These are phyloP conservation scores for Fusarium papillatum DNA, from an alignment of 2,329 filamentous ascomycete genomes.

Conservation along the genomic window DNA sequence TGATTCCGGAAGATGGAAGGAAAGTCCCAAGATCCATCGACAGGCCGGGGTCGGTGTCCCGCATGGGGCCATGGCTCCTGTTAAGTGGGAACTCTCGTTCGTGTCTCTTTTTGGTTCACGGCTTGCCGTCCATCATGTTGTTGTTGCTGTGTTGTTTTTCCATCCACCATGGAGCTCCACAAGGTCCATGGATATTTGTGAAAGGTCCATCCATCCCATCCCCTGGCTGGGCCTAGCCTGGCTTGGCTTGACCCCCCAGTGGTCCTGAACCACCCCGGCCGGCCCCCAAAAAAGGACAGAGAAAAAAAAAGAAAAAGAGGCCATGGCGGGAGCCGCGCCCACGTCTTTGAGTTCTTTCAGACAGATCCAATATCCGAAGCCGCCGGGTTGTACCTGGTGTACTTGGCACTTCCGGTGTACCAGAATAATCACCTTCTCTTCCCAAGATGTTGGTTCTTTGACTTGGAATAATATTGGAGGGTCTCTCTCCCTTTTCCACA, in stretches of 20 bases:
- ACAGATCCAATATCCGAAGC: conserved; percentile 38
- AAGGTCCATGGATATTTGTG: conserved; percentile 13
- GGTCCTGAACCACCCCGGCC: conserved; percentile 8
- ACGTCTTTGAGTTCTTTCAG: conserved; percentile 11
- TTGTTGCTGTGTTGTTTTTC: not conserved
- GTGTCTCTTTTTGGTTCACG: conserved; percentile 9
- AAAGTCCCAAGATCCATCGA: conserved; percentile 16
- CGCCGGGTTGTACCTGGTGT: conserved; percentile 23
- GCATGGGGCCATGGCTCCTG: conserved; percentile 6
- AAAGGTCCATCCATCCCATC: not conserved
- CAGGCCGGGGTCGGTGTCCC: not conserved
- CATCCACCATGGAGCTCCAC: conserved; percentile 1
- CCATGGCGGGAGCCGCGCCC: conserved; percentile 28
- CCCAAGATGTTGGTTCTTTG: conserved; percentile 2
- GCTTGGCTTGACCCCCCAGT: not conserved
- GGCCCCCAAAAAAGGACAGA: not conserved
- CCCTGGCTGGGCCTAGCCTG: conserved; percentile 13
- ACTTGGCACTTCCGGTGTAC: conserved; percentile 27
- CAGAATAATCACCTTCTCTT: conserved; percentile 14
- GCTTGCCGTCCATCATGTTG: not conserved
- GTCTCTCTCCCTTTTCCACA: not conserved
- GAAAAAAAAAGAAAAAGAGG: conserved; percentile 13
- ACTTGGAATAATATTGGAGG: conserved; percentile 10
- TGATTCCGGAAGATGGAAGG: conserved; percentile 12
- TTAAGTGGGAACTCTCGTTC: conserved; percentile 23